Percentiles rank a stretch among this genome's conserved stretches.
Evolutionary conservation across 306 rosid species (phyloP).

Genomic region (Astragalus membranaceus): DNA sequence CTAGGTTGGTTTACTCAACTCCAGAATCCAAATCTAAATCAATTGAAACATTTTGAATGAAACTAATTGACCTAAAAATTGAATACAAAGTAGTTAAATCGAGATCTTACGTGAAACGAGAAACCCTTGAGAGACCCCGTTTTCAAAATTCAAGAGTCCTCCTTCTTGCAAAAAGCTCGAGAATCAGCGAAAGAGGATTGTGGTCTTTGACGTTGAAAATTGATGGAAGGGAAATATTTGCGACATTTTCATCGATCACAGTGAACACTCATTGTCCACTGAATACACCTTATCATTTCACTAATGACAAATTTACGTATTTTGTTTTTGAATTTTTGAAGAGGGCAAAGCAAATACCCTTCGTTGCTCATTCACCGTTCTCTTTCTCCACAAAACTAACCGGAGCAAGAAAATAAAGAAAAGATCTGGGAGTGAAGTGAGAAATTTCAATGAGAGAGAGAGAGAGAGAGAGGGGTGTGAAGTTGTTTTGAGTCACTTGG

Average conservation of each 20-base stretch:
- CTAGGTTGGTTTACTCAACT: not conserved
- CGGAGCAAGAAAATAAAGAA: not conserved
- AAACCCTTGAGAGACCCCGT: constrained; percentile 27
- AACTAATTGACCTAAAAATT: not conserved
- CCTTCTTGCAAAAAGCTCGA: not conserved
- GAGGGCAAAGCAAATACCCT: not conserved
- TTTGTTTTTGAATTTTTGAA: not conserved
- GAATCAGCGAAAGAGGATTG: constrained; percentile 23
- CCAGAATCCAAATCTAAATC: constrained; percentile 15
- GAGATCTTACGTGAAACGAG: constrained; percentile 31
- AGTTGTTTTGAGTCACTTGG: constrained; percentile 20
- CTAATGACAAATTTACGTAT: not conserved
- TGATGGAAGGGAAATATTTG: not conserved
- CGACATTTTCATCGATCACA: constrained; percentile 28
- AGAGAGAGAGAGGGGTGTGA: not conserved
- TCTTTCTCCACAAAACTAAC: not conserved
- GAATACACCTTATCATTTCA: not conserved
- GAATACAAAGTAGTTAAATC: not conserved
- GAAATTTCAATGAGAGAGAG: not conserved
- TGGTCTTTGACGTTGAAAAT: constrained; percentile 13
- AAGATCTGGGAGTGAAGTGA: constrained; percentile 22
- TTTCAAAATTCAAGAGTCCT: constrained; percentile 4
- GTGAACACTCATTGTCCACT: constrained; percentile 18
- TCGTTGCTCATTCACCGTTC: not conserved
- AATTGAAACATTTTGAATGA: constrained; percentile 1